Evolutionary conservation across 768 basidiomycete species (phyloP), one percentile per base, ranked within the genome.

Genomic region (Tremella yokohamensis): DNA sequence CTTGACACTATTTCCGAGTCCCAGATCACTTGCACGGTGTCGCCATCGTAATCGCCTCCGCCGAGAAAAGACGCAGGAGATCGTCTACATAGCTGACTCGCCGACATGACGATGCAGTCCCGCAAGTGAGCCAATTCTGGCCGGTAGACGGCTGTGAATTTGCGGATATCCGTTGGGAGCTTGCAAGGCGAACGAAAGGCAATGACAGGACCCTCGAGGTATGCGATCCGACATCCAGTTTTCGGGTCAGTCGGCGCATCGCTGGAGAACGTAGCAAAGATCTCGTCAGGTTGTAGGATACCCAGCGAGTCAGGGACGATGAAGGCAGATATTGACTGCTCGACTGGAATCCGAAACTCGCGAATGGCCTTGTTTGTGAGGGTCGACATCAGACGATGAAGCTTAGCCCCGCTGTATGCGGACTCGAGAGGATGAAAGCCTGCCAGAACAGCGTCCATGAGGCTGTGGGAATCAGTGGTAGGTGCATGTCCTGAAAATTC

Each of bases 1-100:
- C 42, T 26, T 16, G 57, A 47, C 3, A 70, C 69, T 7, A 73
- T 47, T 6, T 49, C 55, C 3, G 42, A 12, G 18, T 65, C 63
- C 62, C 64, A 70, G 45, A 66, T 56, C n/a, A 73, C 16, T 42
- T 63, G 51, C 8, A 69, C 58, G 4, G 69, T 73, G 50, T 73
- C 72, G 1, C 72, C 72, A 59, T 73, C 72, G 56, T 73, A 70
- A 52, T 73, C 72, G 1, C 72, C 72, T 15, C 72, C 72, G 11
- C 62, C 67, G 9, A 68, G 52, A 26, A 54, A 60, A 54, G 60
- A 64, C 29, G 66, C 69, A 0, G 72, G 69, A 8, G 69, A 70
- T 40, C 62, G 58, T 20, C 25, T 39, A 45, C 69, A 73, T 8
- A 57, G 25, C 4, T 15, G 19, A 19, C 52, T 52, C 7, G 69